These are phyloP conservation scores for Hyaloraphidium curvatum DNA, from an alignment of 192 early-diverging fungal genomes.

Conservation along the genomic window DNA sequence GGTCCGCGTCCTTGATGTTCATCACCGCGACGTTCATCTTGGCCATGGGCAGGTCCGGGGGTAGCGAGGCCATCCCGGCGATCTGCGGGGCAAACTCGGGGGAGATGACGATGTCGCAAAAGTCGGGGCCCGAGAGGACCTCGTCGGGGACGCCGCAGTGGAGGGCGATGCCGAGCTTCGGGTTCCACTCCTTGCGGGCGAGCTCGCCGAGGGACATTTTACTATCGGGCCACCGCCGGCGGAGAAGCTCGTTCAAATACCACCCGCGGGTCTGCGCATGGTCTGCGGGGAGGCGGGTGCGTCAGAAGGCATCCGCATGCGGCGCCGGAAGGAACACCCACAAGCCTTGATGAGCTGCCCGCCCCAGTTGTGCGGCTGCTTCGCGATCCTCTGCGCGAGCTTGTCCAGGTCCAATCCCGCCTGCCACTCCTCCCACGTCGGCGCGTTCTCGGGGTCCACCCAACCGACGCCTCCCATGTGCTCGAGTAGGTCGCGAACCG, in stretches of 20 bases:
- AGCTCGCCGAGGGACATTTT: neutral
- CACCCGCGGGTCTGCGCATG: slow-evolving; percentile 35
- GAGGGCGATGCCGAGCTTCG: neutral
- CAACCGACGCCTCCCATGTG: slow-evolving; percentile 45
- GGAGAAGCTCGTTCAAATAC: slow-evolving; percentile 17
- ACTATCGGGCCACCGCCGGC: neutral
- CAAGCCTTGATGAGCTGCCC: too few relatives aligned
- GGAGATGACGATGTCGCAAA: neutral
- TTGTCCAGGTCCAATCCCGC: slow-evolving; percentile 27
- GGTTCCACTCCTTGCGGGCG: neutral
- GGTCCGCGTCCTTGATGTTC: neutral
- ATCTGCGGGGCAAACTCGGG: neutral
- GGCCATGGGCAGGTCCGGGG: neutral
- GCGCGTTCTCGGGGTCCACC: slow-evolving; percentile 20
- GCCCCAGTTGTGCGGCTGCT: slow-evolving; percentile 40
- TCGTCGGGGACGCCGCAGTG: neutral
- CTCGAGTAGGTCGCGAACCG: slow-evolving; percentile 33
- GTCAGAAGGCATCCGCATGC: too few relatives aligned
- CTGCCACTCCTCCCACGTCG: slow-evolving; percentile 19
- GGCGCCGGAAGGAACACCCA: too few relatives aligned
- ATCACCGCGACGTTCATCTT: neutral
- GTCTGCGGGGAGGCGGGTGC: too few relatives aligned
- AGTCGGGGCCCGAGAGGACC: neutral
- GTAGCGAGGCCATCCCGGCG: neutral
- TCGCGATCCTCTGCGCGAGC: slow-evolving; percentile 28